Base-by-base conservation (phyloP, 805 yeast species). In the Candida fluviatilis region DNA sequence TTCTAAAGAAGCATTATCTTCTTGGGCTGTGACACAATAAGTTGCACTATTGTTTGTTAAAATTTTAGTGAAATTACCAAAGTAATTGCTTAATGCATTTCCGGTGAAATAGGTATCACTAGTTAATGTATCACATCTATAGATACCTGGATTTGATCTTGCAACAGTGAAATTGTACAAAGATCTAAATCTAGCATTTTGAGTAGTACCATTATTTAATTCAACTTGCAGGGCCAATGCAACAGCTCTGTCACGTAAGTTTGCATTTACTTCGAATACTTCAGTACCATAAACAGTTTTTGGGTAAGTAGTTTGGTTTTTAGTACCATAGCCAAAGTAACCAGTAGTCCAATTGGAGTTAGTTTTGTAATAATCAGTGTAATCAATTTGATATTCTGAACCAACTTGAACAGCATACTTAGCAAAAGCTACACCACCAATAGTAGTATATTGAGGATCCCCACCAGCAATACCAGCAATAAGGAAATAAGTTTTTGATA, bases 391-490 rank as follows among this genome's bases (percentile, higher is more conserved):
- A 55, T 78, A 77, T 54, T 76, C 80, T 39, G 78, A 64, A 21
- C 68, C 82, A 36, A 75, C 81, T 52, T 77, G 82, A 36, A 80
- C 75, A 7, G 84, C 81, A 55, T 64, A 80, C 49, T 70, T 73
- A 27, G 84, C 71, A 49, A 76, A 76, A 1, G 82, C 71, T 35
- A 74, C 84, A 16, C 80, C 71, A 27, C 84, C 85, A 38, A 78
- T 50, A 19, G 84, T 73, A 38, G 77, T 78, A 45, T 61, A 52
- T 31, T 62, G 45, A 21, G 85, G 85, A 46, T 76, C 72, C 39
- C 80, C 76, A 42, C 84, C 85, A 10, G 79, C 84, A 52, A 80
- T 80, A 54, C 86, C 86, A 16, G 81, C 80, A 43, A 78, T 62
- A 47, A 80, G 47, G 64, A 76, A 80, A 64, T 78, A 80, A 31